Evolutionary conservation across 495 filamentous ascomycete species (phyloP).

Genomic region (Tuber borchii): DNA sequence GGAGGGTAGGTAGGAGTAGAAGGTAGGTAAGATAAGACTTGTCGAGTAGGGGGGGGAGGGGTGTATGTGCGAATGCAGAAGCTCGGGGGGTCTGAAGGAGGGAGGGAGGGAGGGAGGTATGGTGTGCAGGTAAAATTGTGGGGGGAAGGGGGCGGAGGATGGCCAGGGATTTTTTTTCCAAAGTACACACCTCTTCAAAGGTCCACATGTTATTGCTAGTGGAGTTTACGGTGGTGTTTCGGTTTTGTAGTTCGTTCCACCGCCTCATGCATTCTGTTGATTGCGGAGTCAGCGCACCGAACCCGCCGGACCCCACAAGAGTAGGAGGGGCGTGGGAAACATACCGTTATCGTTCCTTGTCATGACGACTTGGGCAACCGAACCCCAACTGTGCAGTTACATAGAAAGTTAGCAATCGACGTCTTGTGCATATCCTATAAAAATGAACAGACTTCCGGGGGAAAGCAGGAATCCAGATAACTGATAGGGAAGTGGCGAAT

Average conservation of each 20-base stretch:
- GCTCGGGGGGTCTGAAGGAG: not conserved
- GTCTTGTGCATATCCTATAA: not conserved
- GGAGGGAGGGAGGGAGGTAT: not conserved
- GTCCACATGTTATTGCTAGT: slow-evolving; percentile 19
- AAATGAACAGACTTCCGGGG: not conserved
- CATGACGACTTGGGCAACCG: slow-evolving; percentile 33
- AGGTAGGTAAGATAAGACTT: not conserved
- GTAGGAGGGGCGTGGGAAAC: not conserved
- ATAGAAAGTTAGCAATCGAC: slow-evolving; percentile 17
- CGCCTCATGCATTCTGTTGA: slow-evolving; percentile 36
- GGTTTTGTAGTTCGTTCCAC: slow-evolving; percentile 32
- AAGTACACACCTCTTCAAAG: slow-evolving; percentile 30
- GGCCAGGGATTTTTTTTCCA: not conserved
- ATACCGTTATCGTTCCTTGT: slow-evolving; percentile 35
- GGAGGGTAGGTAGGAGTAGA: not conserved
- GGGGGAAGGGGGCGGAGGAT: not conserved
- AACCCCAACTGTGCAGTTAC: slow-evolving; percentile 29
- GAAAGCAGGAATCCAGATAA: not conserved
- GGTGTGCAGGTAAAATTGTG: not conserved
- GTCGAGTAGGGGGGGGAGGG: not conserved
- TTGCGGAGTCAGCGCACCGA: slow-evolving; percentile 27
- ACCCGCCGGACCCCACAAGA: slow-evolving; percentile 10
- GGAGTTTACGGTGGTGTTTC: slow-evolving; percentile 14
- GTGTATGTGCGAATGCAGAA: not conserved
- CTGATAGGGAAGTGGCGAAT: not conserved